phyloP scores from a whole-genome alignment of 371 early-diverging fungal genomes.

The Haplosporangium sp. region DNA sequence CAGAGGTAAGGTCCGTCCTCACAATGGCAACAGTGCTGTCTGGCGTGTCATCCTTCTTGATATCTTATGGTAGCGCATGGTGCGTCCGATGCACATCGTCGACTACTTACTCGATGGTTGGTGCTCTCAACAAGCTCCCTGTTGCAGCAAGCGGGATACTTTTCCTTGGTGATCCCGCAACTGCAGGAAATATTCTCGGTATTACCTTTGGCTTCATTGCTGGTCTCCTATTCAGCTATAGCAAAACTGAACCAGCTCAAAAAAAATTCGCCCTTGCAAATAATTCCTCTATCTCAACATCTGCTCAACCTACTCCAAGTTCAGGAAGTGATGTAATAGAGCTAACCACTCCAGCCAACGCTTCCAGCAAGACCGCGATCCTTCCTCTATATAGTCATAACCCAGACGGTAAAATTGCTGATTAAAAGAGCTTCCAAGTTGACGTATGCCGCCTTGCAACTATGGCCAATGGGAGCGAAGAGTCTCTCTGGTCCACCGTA shows the following conservation, averaged over 20 bases:
- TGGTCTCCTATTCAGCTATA: constrained; percentile 87
- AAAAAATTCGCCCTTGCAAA: constrained; percentile 39
- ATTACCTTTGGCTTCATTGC: constrained; percentile 86
- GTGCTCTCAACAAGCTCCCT: constrained; percentile 98
- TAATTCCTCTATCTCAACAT: constrained; percentile 21
- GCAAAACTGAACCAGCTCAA: constrained; percentile 70
- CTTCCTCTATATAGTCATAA: constrained; percentile 38
- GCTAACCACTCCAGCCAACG: constrained; percentile 9
- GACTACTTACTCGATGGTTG: constrained; percentile 99
- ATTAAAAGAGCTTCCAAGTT: constrained; percentile 10
- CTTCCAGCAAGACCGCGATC: constrained; percentile 1
- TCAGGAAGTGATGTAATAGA: constrained; percentile 12
- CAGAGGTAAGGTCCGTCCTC: constrained; percentile 64
- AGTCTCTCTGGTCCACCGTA: neutral
- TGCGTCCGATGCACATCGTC: constrained; percentile 95
- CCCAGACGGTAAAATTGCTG: constrained; percentile 45
- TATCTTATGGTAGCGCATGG: constrained; percentile 95
- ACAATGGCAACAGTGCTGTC: constrained; percentile 84
- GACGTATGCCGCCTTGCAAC: too few relatives aligned
- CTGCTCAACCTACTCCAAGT: neutral
- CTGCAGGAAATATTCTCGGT: constrained; percentile 60
- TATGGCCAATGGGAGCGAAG: too few relatives aligned
- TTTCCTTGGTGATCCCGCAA: constrained; percentile 91
- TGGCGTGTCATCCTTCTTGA: constrained; percentile 90
- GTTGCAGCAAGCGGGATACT: constrained; percentile 96